Percentiles rank a stretch among this genome's conserved stretches.
phyloP scores from a whole-genome alignment of 768 basidiomycete genomes.

The Cytidiella melzeri region DNA sequence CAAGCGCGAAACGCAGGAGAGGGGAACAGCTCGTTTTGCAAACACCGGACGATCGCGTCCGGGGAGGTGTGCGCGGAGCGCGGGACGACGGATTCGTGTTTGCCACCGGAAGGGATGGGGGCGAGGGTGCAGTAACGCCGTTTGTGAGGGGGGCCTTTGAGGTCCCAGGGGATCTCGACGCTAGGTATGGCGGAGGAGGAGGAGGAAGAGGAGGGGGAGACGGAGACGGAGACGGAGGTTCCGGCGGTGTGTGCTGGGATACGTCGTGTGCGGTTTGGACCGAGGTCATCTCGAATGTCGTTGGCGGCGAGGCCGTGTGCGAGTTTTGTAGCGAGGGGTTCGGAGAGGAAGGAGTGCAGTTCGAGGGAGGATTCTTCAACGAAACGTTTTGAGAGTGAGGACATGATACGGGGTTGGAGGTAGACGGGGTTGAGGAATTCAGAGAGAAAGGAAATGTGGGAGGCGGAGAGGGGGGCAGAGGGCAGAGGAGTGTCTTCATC shows the following conservation, averaged over 20 bases:
- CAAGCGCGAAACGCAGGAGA: conserved; percentile 87
- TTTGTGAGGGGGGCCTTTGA: conserved; percentile 89
- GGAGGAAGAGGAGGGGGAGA: too few species aligned
- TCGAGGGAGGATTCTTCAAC: conserved; percentile 83
- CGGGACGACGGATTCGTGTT: conserved; percentile 42
- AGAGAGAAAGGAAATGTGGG: conserved; percentile 66
- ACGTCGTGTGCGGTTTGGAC: conserved; percentile 38
- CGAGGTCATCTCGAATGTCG: conserved; percentile 60
- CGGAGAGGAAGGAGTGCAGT: conserved; percentile 78
- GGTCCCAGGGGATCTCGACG: conserved; percentile 41
- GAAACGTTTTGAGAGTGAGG: conserved; percentile 75
- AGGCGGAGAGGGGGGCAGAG: conserved; percentile 46
- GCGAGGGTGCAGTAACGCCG: conserved; percentile 82
- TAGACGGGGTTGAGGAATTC: conserved; percentile 89
- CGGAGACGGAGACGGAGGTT: conserved; percentile 29
- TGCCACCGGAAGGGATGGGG: conserved; percentile 23
- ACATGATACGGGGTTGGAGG: conserved; percentile 75
- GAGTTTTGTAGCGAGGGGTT: conserved; percentile 61
- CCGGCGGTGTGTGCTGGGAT: conserved; percentile 72
- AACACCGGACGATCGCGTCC: conserved; percentile 51
- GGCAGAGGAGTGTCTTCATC: conserved; percentile 43
- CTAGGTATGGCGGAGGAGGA: too few species aligned
- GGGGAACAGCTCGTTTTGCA: conserved; percentile 76
- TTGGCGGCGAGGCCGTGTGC: conserved; percentile 57
- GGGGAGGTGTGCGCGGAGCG: conserved; percentile 47